Evolutionary conservation across 371 early-diverging fungal genomes (phyloP).

Genomic region (Dinochytrium kinnereticum): DNA sequence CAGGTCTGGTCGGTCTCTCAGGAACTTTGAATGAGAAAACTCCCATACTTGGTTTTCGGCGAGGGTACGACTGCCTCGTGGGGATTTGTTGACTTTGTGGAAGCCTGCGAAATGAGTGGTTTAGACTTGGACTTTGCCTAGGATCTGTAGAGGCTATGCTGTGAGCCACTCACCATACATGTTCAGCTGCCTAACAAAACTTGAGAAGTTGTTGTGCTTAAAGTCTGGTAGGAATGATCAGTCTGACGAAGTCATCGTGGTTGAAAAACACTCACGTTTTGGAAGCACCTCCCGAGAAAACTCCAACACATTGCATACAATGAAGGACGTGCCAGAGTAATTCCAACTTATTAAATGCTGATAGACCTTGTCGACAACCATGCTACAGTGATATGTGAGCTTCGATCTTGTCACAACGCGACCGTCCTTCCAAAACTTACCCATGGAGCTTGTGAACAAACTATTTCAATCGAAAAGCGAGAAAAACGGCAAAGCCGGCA

Average conservation of each 20-base stretch:
- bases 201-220: constrained; percentile 91
- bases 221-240: constrained; percentile 53
- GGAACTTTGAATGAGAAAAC: constrained; percentile 86
- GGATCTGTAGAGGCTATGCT: not conserved
- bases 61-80: constrained; percentile 78
- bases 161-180: constrained; percentile 59
- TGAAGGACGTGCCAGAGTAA: constrained; percentile 80
- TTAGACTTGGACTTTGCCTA: no score
- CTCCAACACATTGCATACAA: constrained; percentile 83
- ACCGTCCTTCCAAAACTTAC: constrained; percentile 38
- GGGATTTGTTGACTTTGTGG: constrained; percentile 85
- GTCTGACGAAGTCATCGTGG: not conserved
- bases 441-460: constrained; percentile 73
- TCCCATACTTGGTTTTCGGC: constrained; percentile 92
- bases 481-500: not conserved
- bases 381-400: constrained; percentile 44
- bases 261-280: constrained; percentile 49
- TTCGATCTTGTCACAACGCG: not conserved
- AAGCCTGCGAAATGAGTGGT: constrained; percentile 58
- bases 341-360: constrained; percentile 84
- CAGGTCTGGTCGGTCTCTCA: constrained; percentile 77
- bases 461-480: no score
- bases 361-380: constrained; percentile 80
- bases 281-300: constrained; percentile 80
- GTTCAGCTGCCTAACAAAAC: constrained; percentile 92